Conservation (phyloP, 495 filamentous ascomycete genomes). For the Penicillium fimorum region DNA sequence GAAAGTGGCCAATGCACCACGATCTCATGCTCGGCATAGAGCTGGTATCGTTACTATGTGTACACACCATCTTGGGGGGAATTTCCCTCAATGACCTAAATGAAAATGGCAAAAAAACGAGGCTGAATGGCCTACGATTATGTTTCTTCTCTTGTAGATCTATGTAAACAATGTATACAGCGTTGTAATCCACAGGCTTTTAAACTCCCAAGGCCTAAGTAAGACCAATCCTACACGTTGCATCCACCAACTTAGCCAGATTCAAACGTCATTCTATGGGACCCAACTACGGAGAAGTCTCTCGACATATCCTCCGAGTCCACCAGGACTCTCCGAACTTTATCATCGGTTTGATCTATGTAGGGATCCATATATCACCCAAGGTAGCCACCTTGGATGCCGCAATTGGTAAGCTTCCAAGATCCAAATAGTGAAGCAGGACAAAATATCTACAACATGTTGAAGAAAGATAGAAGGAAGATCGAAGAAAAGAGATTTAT, state of each 20-base stretch:
- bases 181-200: not conserved
- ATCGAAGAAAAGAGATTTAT: too few relatives aligned
- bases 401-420: too few relatives aligned
- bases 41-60: constrained; percentile 9
- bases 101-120: constrained; percentile 27
- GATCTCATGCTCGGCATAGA: constrained; percentile 5
- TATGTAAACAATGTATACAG: not conserved
- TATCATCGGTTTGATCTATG: too few relatives aligned
- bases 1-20: constrained; percentile 10
- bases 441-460: too few relatives aligned
- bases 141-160: not conserved
- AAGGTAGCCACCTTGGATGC: too few relatives aligned
- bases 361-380: too few relatives aligned
- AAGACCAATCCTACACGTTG: not conserved
- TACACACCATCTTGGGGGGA: constrained; percentile 22
- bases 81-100: constrained; percentile 15
- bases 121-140: constrained; percentile 23
- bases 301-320: not conserved
- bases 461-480: too few relatives aligned
- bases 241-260: too few relatives aligned
- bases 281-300: constrained; percentile 2
- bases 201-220: not conserved
- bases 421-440: too few relatives aligned
- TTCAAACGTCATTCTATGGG: constrained; percentile 2
- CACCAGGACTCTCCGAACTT: too few relatives aligned